These are phyloP conservation scores for Cryptosporidium parvum DNA, from an alignment of 169 alveolate genomes.

Conservation along the genomic window DNA sequence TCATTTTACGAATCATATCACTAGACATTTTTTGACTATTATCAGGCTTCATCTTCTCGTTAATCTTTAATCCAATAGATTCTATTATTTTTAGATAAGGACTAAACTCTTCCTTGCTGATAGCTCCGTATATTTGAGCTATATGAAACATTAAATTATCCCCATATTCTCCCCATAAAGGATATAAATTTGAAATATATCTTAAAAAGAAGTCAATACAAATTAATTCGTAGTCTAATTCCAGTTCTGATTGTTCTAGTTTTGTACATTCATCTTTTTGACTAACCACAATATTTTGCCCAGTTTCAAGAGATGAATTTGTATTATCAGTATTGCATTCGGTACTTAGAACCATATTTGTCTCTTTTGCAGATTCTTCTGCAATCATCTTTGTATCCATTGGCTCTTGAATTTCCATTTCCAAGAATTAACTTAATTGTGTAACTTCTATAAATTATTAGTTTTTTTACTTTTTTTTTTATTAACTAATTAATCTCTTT, in stretches of 20 bases:
- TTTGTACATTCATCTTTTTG: not conserved
- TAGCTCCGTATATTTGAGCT: slow-evolving; percentile 58
- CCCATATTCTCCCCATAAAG: slow-evolving; percentile 74
- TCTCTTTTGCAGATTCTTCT: slow-evolving; percentile 15
- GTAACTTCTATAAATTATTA: not conserved
- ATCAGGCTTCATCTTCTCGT: not conserved
- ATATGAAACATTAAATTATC: slow-evolving; percentile 71
- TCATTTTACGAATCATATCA: not conserved
- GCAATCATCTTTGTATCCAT: not conserved
- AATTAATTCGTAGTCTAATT: slow-evolving; percentile 27
- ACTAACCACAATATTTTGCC: not conserved
- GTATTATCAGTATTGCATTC: not conserved
- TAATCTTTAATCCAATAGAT: slow-evolving; percentile 20
- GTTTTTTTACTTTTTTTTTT: not conserved
- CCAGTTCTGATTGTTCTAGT: not conserved
- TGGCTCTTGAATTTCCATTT: not conserved
- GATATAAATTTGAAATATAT: slow-evolving; percentile 59
- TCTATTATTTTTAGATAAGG: slow-evolving; percentile 52
- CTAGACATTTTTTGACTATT: not conserved
- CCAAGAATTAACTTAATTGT: not conserved
- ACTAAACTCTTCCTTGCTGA: slow-evolving; percentile 23
- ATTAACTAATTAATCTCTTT: not conserved
- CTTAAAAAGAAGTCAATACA: slow-evolving; percentile 66
- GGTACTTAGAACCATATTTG: slow-evolving; percentile 5
- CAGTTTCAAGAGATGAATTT: not conserved